Conservation (phyloP, 495 filamentous ascomycete species). For the Penicillium dipodomyicola region DNA sequence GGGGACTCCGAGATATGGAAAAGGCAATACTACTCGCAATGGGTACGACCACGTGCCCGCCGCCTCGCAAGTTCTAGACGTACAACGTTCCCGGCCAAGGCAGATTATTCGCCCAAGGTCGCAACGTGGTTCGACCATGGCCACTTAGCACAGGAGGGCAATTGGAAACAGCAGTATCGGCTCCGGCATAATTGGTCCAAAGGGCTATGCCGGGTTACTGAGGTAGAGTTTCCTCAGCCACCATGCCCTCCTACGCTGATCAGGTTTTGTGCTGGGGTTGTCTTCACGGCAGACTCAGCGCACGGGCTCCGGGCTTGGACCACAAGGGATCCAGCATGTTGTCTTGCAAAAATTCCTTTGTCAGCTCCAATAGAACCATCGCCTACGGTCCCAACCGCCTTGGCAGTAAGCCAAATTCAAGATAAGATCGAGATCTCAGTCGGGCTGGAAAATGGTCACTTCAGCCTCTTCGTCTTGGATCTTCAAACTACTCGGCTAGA, state of each 20-base stretch:
- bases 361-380: conserved; percentile 5
- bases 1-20: conserved; percentile 92
- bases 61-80: conserved; percentile 68
- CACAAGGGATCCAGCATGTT: conserved; percentile 52
- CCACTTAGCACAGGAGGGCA: conserved; percentile 52
- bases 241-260: conserved; percentile 61
- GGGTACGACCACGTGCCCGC: conserved; percentile 79
- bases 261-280: conserved; percentile 68
- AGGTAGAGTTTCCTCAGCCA: conserved; percentile 64
- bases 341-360: conserved; percentile 30
- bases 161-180: conserved; percentile 92
- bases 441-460: conserved; percentile 75
- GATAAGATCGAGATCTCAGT: conserved; percentile 51
- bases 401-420: conserved; percentile 53
- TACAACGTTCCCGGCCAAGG: conserved; percentile 35
- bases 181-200: conserved; percentile 88
- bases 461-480: conserved; percentile 64
- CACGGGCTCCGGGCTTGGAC: conserved; percentile 77
- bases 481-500: conserved; percentile 40
- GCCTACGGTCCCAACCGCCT: conserved; percentile 57
- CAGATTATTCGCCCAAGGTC: conserved; percentile 67
- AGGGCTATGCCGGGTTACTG: conserved; percentile 75
- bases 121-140: conserved; percentile 83
- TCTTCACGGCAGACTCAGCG: conserved; percentile 71
- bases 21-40: conserved; percentile 79